These are phyloP conservation scores for Arctostaphylos glauca DNA, from an alignment of 148 eudicot species.

Conservation along the genomic window DNA sequence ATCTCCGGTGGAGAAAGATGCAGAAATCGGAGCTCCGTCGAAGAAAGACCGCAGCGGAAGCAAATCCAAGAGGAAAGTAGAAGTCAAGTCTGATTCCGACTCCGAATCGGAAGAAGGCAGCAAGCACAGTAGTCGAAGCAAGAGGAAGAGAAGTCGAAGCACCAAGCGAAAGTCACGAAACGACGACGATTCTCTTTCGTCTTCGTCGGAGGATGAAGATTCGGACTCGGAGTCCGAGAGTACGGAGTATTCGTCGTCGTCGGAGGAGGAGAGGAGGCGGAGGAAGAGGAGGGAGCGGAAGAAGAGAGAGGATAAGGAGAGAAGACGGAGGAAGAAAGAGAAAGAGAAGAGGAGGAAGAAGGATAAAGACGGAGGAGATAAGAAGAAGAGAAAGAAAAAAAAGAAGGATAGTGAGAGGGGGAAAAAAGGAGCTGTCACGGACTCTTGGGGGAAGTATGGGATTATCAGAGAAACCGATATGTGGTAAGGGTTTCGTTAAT, in stretches of 20 bases:
- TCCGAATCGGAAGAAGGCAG: constrained; percentile 34
- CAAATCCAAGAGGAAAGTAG: constrained; percentile 33
- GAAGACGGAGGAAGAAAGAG: constrained; percentile 19
- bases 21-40: constrained; percentile 19
- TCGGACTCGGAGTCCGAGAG: constrained; percentile 35
- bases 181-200: constrained; percentile 32
- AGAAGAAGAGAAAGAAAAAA: constrained; percentile 29
- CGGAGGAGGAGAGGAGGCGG: constrained; percentile 24
- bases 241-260: constrained; percentile 36
- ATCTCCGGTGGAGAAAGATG: constrained; percentile 21
- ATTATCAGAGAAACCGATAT: constrained; percentile 80
- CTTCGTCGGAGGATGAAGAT: constrained; percentile 20
- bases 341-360: constrained; percentile 27
- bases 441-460: constrained; percentile 92
- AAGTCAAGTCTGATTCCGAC: constrained; percentile 20
- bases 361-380: constrained; percentile 23
- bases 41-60: constrained; percentile 17
- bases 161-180: constrained; percentile 31
- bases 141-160: constrained; percentile 17
- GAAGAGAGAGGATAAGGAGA: constrained; percentile 24
- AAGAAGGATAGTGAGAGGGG: constrained; percentile 55
- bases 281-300: constrained; percentile 12
- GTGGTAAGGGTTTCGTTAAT: constrained; percentile 55
- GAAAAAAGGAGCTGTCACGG: constrained; percentile 68
- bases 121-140: constrained; percentile 28